Evolutionary conservation across 1,284 basidiomycete species (phyloP).

Genomic region (Cutaneotrichosporon sp.): DNA sequence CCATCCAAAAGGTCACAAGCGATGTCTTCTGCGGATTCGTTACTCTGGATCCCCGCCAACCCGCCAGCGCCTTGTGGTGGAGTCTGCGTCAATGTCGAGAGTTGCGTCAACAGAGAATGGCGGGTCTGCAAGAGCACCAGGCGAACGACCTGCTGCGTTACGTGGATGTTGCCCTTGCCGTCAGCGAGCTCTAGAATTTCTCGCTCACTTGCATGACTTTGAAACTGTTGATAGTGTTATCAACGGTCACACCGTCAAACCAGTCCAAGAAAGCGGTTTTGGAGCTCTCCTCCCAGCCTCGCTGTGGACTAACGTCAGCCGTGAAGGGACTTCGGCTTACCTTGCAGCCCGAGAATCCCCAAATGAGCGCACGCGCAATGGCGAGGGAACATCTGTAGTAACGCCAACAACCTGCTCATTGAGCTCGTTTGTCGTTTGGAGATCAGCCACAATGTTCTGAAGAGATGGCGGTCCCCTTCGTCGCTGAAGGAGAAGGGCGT

Average conservation of each 20-base stretch:
- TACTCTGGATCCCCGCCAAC: constrained; percentile 24
- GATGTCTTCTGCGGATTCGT: constrained; percentile 36
- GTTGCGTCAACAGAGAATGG: constrained; percentile 29
- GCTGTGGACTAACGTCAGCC: constrained; percentile 18
- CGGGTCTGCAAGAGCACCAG: constrained; percentile 38
- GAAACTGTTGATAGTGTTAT: constrained; percentile 33
- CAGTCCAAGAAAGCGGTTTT: constrained; percentile 32
- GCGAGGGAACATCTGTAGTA: constrained; percentile 22
- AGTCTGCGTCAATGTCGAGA: constrained; percentile 33
- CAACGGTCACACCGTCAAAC: constrained; percentile 23
- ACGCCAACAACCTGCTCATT: constrained; percentile 28
- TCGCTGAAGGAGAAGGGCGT: constrained; percentile 34
- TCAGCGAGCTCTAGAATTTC: background rate
- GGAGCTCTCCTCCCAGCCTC: constrained; percentile 39
- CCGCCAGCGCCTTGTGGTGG: constrained; percentile 25
- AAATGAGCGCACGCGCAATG: constrained; percentile 26
- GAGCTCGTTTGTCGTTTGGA: constrained; percentile 32
- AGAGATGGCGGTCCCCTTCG: constrained; percentile 29
- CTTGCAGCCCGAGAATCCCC: constrained; percentile 29
- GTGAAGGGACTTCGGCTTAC: too few relatives aligned
- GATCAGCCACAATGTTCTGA: constrained; percentile 34
- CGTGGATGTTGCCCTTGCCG: constrained; percentile 37
- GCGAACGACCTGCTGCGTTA: constrained; percentile 40
- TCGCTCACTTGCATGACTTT: constrained; percentile 36
- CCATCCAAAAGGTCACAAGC: constrained; percentile 41